These are phyloP conservation scores for Botrytis galanthina DNA, from an alignment of 2,329 filamentous ascomycete genomes.

Conservation along the genomic window DNA sequence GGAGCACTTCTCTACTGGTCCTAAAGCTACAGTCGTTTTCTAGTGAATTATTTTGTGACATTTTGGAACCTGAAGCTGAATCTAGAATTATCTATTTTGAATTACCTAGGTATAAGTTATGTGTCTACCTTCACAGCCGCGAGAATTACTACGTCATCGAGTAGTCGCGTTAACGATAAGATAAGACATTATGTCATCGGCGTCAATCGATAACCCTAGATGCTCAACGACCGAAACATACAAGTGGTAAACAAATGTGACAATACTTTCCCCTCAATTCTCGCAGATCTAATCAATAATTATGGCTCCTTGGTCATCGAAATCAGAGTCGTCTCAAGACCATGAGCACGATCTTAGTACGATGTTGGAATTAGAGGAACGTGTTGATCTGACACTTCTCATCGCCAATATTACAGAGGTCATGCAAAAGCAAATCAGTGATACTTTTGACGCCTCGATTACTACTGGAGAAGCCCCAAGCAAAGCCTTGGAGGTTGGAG, in stretches of 20 bases:
- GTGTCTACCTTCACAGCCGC: background rate
- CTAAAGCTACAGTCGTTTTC: background rate
- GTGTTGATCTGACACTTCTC: constrained; percentile 50
- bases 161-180: background rate
- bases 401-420: constrained; percentile 53
- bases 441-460: constrained; percentile 48
- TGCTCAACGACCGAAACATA: background rate
- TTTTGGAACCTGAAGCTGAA: background rate
- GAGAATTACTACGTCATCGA: background rate
- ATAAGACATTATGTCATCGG: constrained; percentile 18
- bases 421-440: constrained; percentile 52
- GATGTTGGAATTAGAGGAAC: constrained; percentile 37
- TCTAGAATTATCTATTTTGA: background rate
- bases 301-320: constrained; percentile 28
- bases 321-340: constrained; percentile 15
- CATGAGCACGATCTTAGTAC: constrained; percentile 35
- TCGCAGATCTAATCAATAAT: background rate
- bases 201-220: background rate
- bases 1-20: background rate
- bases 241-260: background rate
- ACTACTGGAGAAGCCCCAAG: constrained; percentile 32
- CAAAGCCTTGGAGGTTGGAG: constrained; percentile 35
- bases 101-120: background rate
- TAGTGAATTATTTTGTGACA: background rate
- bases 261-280: background rate